Percentiles rank a stretch among this genome's conserved stretches.
Evolutionary conservation across 2,329 filamentous ascomycete genomes (phyloP).

Genomic region (Exophiala oligosperma): DNA sequence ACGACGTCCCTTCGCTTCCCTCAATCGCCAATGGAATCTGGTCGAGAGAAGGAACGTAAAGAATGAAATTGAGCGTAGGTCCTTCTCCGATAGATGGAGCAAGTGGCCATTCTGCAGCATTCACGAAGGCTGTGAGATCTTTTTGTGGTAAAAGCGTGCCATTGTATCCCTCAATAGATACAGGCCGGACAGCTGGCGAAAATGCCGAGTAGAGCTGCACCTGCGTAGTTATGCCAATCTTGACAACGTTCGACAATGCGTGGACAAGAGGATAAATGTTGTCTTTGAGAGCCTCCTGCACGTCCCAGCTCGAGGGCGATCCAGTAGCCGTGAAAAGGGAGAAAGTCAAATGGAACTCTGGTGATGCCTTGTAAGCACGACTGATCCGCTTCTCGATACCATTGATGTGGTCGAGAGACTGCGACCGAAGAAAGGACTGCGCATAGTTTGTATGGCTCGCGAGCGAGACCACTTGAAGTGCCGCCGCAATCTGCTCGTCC

Average conservation of each 20-base stretch:
- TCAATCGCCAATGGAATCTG: constrained; percentile 62
- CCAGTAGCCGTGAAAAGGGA: constrained; percentile 85
- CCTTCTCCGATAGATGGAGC: constrained; percentile 87
- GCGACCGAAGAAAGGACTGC: constrained; percentile 37
- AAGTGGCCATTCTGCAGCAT: constrained; percentile 95
- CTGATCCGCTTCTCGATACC: constrained; percentile 70
- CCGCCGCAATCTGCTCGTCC: constrained; percentile 85
- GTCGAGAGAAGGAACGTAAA: constrained; percentile 76
- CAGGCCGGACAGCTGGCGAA: constrained; percentile 62
- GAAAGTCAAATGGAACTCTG: constrained; percentile 93
- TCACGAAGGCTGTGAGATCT: constrained; percentile 91
- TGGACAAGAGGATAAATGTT: constrained; percentile 81
- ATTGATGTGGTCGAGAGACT: constrained; percentile 52
- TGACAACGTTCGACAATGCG: constrained; percentile 79
- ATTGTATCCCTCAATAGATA: constrained; percentile 45
- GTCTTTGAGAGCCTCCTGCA: constrained; percentile 75
- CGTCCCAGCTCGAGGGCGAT: constrained; percentile 83
- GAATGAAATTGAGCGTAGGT: constrained; percentile 92
- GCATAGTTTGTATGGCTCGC: constrained; percentile 32
- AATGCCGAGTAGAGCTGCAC: constrained; percentile 85
- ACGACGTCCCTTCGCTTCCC: constrained; percentile 67
- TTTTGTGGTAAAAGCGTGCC: constrained; percentile 65
- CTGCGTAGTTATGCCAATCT: constrained; percentile 94
- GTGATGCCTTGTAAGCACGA: constrained; percentile 83
- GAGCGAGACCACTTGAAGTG: constrained; percentile 52